Conservation (phyloP, 352 stramenopile genomes). For the Phytophthora litchii region DNA sequence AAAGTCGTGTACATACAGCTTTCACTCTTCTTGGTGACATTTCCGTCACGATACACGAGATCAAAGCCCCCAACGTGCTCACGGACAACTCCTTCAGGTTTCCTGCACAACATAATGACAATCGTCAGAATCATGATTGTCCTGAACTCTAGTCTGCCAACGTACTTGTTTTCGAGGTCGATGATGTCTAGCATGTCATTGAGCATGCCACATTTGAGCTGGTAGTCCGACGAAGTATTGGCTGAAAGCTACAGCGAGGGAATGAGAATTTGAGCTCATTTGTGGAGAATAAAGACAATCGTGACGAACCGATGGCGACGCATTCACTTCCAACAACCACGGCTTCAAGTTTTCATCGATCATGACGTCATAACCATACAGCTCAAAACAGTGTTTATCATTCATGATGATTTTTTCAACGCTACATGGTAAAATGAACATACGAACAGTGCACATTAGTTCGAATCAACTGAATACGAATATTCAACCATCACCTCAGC, state of each 20-base stretch:
- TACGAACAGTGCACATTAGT: not conserved
- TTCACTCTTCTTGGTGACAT: constrained; percentile 61
- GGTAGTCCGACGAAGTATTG: constrained; percentile 92
- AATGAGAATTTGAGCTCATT: not conserved
- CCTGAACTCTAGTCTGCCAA: not conserved
- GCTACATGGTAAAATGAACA: constrained; percentile 18
- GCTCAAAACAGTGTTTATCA: constrained; percentile 96
- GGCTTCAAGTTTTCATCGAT: constrained; percentile 92
- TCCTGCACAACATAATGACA: constrained; percentile 22
- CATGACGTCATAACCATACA: constrained; percentile 95
- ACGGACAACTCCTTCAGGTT: constrained; percentile 32
- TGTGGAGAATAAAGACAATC: not conserved
- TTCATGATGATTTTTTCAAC: constrained; percentile 96
- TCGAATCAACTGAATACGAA: not conserved
- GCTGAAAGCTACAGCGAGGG: constrained; percentile 72
- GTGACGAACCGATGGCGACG: constrained; percentile 82
- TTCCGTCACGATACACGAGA: constrained; percentile 78
- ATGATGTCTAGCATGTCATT: constrained; percentile 95
- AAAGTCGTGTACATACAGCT: constrained; percentile 79
- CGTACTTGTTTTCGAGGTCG: constrained; percentile 88
- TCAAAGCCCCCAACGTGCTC: constrained; percentile 80
- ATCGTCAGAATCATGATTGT: not conserved
- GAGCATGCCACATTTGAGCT: constrained; percentile 94
- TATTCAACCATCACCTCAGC: constrained; percentile 43
- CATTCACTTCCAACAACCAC: constrained; percentile 94